Base-by-base conservation (phyloP, 176 grass and related monocot genomes). In the Thalia dealbata region DNA sequence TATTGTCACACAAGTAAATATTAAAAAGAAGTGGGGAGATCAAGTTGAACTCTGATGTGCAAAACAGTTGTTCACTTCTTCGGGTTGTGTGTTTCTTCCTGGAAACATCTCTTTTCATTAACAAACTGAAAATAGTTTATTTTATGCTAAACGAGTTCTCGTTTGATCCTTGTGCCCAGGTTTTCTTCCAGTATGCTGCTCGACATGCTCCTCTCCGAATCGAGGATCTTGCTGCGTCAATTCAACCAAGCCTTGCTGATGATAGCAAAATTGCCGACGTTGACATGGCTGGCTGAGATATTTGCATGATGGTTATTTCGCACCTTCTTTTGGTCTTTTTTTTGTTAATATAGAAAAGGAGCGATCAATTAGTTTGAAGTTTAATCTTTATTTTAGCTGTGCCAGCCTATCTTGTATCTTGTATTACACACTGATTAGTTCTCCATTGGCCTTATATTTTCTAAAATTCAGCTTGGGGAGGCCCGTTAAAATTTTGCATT, bases 131-230 rank as follows among this genome's bases (percentile, higher is more conserved):
- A 22, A 2, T 2, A 23, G 12, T 64, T 1, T 78, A 22, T 22
- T 64, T 79, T 19, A 75, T 79, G 18, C n/a, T 64, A 66, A 50
- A n/a, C 58, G 69, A 82, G n/a, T 73, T 52, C 14, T 28, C 56
- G 22, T 74, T 64, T 64, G 8, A n/a, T 63, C 69, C 54, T 9
- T 41, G 0, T 30, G 26, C 76, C 76, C 76, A 97, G 95, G 87
- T 78, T 80, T 88, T 97, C 76, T 97, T 97, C 74, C 95, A 97
- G 76, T 88, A 91, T 84, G 85, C 90, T 67, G 89, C 87, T 64
- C 88, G 95, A 15, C 87, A 86, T 81, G 80, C 28, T 63, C 87
- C 90, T 83, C 76, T 92, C 38, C 82, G 74, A 80, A 92, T 97
- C 63, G 90, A 97, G 35, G 87, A 97, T 84, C 69, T 97, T 32